A percentile compares a stretch with the other conserved stretches of the same genome.
Evolutionary conservation across 2,329 filamentous ascomycete species (phyloP).

Genomic region (Clarireedia hainanense): DNA sequence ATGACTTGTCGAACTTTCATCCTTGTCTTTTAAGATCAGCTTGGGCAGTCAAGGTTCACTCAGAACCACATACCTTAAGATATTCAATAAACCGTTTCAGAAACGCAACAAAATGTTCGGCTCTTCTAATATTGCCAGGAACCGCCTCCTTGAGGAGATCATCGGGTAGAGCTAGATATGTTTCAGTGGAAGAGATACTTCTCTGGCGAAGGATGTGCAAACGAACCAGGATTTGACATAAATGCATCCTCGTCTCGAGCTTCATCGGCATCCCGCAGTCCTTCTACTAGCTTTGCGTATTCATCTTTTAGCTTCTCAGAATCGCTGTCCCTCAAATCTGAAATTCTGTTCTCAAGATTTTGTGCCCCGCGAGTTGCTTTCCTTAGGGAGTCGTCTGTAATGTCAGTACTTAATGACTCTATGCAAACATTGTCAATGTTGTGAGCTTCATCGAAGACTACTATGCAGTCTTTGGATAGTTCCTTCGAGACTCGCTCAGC

Average conservation of each 20-base stretch:
- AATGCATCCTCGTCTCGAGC: conserved; percentile 90
- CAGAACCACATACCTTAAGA: conserved; percentile 50
- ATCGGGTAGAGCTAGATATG: conserved; percentile 64
- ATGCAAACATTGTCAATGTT: conserved; percentile 99
- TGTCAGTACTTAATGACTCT: conserved; percentile 90
- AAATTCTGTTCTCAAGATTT: conserved; percentile 84
- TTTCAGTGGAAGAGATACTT: conserved; percentile 8
- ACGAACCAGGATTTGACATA: conserved; percentile 73
- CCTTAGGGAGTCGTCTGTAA: conserved; percentile 88
- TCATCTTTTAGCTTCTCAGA: conserved; percentile 90
- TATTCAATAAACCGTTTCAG: conserved; percentile 97
- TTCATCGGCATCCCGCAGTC: conserved; percentile 79
- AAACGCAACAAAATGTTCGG: conserved; percentile 93
- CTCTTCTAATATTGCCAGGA: conserved; percentile 89
- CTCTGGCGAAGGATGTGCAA: neutral
- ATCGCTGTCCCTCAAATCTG: conserved; percentile 92
- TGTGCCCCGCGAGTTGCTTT: conserved; percentile 86
- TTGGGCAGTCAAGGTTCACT: conserved; percentile 7
- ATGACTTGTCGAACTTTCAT: conserved; percentile 99
- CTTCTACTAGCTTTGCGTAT: conserved; percentile 91
- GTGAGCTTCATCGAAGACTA: conserved; percentile 97
- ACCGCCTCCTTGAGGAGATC: conserved; percentile 93
- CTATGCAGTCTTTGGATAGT: conserved; percentile 94
- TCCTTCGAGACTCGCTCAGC: conserved; percentile 77
- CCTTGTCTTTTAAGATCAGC: conserved; percentile 53